Percentiles rank a stretch among this genome's conserved stretches.
These are phyloP conservation scores for Hypoxylon crocopeplum DNA, from an alignment of 495 filamentous ascomycete species.

Conservation along the genomic window DNA sequence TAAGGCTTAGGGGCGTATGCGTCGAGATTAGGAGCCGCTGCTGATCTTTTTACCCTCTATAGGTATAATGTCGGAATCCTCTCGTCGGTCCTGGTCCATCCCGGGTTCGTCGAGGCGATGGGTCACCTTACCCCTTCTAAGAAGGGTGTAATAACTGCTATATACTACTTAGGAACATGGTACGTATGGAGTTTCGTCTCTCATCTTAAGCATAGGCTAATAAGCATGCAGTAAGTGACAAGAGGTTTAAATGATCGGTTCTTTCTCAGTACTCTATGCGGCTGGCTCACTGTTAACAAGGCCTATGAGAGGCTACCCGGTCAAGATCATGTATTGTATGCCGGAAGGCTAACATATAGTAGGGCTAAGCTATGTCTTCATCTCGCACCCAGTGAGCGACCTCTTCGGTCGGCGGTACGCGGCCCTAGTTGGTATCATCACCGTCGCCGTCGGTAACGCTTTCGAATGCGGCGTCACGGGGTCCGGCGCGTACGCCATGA, in stretches of 20 bases:
- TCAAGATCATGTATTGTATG: no score
- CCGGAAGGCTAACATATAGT: background rate
- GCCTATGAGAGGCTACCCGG: no score
- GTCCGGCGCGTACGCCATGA: conserved; percentile 53
- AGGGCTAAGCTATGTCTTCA: conserved; percentile 57
- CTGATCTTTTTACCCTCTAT: background rate
- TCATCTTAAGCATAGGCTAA: conserved; percentile 1
- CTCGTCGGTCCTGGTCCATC: conserved; percentile 61
- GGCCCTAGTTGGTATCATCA: conserved; percentile 52
- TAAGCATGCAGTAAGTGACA: conserved; percentile 11
- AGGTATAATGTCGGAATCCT: conserved; percentile 66
- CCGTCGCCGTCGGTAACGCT: conserved; percentile 54
- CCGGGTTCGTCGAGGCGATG: conserved; percentile 56
- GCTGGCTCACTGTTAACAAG: no score
- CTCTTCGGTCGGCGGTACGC: conserved; percentile 58
- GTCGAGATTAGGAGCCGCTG: no score
- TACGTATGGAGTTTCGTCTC: background rate
- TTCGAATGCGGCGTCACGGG: conserved; percentile 53
- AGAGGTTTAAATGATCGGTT: no score
- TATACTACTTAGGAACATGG: conserved; percentile 66
- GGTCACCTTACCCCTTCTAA: conserved; percentile 49
- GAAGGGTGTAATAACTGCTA: conserved; percentile 60
- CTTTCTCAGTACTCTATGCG: no score
- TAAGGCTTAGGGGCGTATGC: no score
- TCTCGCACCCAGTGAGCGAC: conserved; percentile 57